These are phyloP conservation scores for Glaciozyma antarctica DNA, from an alignment of 768 basidiomycete genomes.

Conservation along the genomic window DNA sequence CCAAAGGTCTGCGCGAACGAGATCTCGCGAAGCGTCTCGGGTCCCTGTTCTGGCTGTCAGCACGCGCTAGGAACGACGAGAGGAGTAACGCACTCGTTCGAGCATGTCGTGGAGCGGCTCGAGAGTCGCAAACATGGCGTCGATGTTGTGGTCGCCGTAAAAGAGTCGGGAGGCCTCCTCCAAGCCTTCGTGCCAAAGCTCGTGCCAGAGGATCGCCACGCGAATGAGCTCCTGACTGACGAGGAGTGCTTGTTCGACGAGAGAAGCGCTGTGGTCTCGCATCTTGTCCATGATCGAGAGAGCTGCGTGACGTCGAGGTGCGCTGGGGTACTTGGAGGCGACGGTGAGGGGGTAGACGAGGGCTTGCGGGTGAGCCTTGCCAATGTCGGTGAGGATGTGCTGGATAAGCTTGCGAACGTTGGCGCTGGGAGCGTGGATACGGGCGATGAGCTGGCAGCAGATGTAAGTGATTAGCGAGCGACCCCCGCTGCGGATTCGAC, in stretches of 20 bases:
- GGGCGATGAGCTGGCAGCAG: conserved; percentile 73
- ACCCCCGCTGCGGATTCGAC: not conserved
- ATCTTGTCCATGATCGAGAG: conserved; percentile 80
- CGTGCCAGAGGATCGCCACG: conserved; percentile 97
- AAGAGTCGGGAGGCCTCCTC: conserved; percentile 95
- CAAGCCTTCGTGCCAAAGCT: conserved; percentile 95
- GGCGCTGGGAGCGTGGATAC: conserved; percentile 84
- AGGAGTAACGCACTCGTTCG: conserved; percentile 49
- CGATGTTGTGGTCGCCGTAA: conserved; percentile 93
- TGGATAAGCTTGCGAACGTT: conserved; percentile 85
- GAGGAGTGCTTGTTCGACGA: conserved; percentile 80
- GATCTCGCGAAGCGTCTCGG: conserved; percentile 84
- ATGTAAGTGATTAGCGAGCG: conserved; percentile 3
- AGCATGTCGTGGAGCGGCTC: conserved; percentile 89
- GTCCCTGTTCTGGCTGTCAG: conserved; percentile 54
- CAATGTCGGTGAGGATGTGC: conserved; percentile 77
- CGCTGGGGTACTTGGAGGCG: conserved; percentile 88
- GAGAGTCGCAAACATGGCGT: conserved; percentile 88
- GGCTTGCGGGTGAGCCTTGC: conserved; percentile 93
- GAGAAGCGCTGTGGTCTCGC: conserved; percentile 75
- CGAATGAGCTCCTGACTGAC: conserved; percentile 93
- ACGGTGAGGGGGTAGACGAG: conserved; percentile 87
- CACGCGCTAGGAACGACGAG: conserved; percentile 30
- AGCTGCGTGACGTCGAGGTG: conserved; percentile 69
- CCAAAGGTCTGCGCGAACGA: conserved; percentile 92